Base-by-base conservation (phyloP, 2,329 filamentous ascomycete species). In the Hymenoscyphus repandus region DNA sequence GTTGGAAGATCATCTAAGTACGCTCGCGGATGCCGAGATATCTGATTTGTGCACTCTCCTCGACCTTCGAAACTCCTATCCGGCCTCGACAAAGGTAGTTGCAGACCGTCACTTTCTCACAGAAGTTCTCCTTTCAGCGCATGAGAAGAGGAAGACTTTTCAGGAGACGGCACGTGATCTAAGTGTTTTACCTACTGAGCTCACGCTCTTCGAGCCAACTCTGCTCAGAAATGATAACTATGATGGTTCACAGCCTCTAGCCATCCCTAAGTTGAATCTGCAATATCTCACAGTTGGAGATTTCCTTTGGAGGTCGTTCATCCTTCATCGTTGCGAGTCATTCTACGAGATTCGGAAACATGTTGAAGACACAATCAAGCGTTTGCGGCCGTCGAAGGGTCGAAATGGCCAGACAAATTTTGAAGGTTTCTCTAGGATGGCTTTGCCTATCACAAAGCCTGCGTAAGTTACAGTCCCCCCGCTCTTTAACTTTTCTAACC, bases 251-350 rank as follows among this genome's bases (percentile, higher is more conserved):
- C 82, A 82, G 43, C 91, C 93, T 5, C 75, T 99, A 51, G 89
- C 93, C 2, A 82, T 99, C 39, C 93, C 93, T 2, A 99, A 99
- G 67, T 72, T 97, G 41, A 99, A 96, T 61, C 74, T 99, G 27
- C 93, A 99, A 65, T 99, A 99, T 68, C 76, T 99, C 12, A 95
- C 91, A 2, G 82, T 96, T 45, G 90, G 90, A 2, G 93, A 99
- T 68, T 99, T 99, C 62, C 72, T 99, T n/a, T 99, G 91, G 90
- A 82, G 95, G 55, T 90, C 92, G 0, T 85, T 97, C 62, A 78
- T 95, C 12, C 74, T 99, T 7, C 93, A 96, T 66, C 83, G 92
- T 37, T 88, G 85, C 52, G 93, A 99, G 68, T 81, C 92, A 0
- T 96, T 97, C 66, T 97, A 95, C 67, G 88, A 90, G 53, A 92